Percentiles rank a stretch among this genome's conserved stretches.
These are phyloP conservation scores for Cladosporium oxysporum DNA, from an alignment of 2,329 filamentous ascomycete species.

Conservation along the genomic window DNA sequence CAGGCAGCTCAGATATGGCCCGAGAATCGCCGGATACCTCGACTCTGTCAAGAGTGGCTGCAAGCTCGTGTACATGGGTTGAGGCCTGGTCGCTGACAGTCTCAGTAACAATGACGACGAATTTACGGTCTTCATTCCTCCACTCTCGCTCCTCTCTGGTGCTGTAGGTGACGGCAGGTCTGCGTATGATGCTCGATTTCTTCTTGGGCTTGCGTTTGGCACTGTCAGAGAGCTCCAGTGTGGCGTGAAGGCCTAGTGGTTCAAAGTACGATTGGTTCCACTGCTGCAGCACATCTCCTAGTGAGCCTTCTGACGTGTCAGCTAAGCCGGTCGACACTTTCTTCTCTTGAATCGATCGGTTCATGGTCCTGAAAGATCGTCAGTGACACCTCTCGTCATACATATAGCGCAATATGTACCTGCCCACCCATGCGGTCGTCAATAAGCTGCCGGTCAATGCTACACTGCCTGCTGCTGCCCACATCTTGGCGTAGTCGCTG, in stretches of 20 bases:
- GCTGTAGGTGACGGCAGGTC: slow-evolving; percentile 22
- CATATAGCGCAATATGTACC: neutral
- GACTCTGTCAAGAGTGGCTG: neutral
- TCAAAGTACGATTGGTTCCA: slow-evolving; percentile 32
- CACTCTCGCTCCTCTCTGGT: slow-evolving; percentile 25
- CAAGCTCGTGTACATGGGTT: neutral
- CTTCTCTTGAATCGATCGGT: slow-evolving; percentile 26
- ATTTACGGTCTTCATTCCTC: slow-evolving; percentile 29
- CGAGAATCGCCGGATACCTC: neutral
- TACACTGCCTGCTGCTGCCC: slow-evolving; percentile 24
- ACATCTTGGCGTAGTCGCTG: slow-evolving; percentile 28
- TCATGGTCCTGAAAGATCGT: slow-evolving; percentile 21
- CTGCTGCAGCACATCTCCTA: slow-evolving; percentile 27
- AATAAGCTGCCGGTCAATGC: slow-evolving; percentile 21
- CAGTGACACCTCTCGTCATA: neutral
- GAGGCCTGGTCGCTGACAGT: slow-evolving; percentile 22
- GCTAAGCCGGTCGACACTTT: slow-evolving; percentile 27
- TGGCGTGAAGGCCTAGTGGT: slow-evolving; percentile 26
- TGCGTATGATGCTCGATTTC: slow-evolving; percentile 23
- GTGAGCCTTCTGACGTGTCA: slow-evolving; percentile 23
- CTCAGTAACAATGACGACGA: slow-evolving; percentile 28
- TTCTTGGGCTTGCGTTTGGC: slow-evolving; percentile 24
- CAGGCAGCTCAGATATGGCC: neutral
- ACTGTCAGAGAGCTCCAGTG: slow-evolving; percentile 28
- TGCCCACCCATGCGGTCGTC: slow-evolving; percentile 23